A percentile compares a stretch with the other conserved stretches of the same genome.
Conservation (phyloP, 176 grass and related monocot genomes). For the Phyllostachys edulis region DNA sequence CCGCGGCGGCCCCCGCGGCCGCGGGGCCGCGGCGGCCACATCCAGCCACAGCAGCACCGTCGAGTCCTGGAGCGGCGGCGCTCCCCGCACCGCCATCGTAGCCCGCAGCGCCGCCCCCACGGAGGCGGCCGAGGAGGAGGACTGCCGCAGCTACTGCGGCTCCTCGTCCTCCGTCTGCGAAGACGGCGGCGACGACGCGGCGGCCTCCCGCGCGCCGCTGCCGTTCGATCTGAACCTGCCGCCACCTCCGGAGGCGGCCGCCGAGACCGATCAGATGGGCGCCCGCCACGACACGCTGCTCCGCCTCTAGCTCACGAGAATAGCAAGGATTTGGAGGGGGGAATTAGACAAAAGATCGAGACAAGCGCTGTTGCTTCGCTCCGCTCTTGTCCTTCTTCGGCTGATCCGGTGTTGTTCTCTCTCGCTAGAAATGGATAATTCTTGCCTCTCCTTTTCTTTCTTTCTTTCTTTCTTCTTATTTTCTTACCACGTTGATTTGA, state of each 20-base stretch:
- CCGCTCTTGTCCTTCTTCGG: constrained; percentile 14
- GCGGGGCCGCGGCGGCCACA: constrained; percentile 24
- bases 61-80: constrained; percentile 67
- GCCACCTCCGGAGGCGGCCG: constrained; percentile 46
- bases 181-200: constrained; percentile 36
- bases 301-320: constrained; percentile 50
- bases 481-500: constrained; percentile 57
- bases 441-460: constrained; percentile 22
- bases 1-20: neutral
- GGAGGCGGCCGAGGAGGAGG: constrained; percentile 26
- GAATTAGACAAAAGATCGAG: constrained; percentile 20
- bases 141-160: constrained; percentile 73
- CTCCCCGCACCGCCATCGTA: constrained; percentile 10
- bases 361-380: neutral
- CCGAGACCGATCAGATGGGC: constrained; percentile 51
- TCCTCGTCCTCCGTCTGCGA: constrained; percentile 75
- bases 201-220: constrained; percentile 43
- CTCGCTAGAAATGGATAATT: constrained; percentile 55
- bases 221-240: constrained; percentile 84
- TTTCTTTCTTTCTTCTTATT: neutral
- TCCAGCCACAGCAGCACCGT: constrained; percentile 92
- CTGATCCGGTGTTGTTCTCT: constrained; percentile 49
- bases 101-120: constrained; percentile 27
- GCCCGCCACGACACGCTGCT: constrained; percentile 55
- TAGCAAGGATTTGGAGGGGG: constrained; percentile 9